Evolutionary conservation across 2,329 filamentous ascomycete species (phyloP).

Genomic region (Curvularia sp.): DNA sequence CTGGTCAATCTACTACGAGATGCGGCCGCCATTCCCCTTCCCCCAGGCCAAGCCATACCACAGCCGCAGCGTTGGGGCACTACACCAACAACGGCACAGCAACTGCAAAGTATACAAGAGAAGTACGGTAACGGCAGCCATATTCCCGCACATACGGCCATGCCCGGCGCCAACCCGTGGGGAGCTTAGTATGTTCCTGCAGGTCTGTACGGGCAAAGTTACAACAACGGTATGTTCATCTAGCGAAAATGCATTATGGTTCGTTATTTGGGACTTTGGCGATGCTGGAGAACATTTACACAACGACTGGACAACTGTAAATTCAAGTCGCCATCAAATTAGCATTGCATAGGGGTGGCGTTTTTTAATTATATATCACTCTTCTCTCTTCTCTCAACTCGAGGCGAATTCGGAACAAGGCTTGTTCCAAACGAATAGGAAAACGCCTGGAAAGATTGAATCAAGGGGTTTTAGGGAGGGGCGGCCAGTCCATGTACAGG

Average conservation of each 20-base stretch:
- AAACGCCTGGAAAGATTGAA: background rate
- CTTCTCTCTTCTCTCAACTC: background rate
- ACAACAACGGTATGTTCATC: background rate
- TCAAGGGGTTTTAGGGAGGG: background rate
- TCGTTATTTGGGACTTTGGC: background rate
- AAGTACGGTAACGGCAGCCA: constrained; percentile 35
- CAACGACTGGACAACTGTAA: background rate
- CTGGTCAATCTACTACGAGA: constrained; percentile 77
- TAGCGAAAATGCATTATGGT: no score
- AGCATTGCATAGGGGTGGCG: constrained; percentile 8
- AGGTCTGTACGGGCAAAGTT: background rate
- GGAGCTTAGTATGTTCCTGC: constrained; percentile 5
- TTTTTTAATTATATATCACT: background rate
- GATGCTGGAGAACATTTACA: background rate
- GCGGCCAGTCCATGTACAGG: background rate
- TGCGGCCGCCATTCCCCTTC: constrained; percentile 29
- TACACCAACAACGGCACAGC: constrained; percentile 36
- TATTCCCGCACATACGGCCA: constrained; percentile 12
- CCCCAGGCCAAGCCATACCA: constrained; percentile 16
- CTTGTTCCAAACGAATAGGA: background rate
- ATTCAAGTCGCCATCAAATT: background rate
- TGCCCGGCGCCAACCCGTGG: constrained; percentile 16
- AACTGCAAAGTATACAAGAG: constrained; percentile 42
- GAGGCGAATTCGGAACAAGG: background rate
- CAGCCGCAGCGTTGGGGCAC: constrained; percentile 36